These are phyloP conservation scores for Macadamia tetraphylla DNA, from an alignment of 164 flowering plant genomes.

Conservation along the genomic window DNA sequence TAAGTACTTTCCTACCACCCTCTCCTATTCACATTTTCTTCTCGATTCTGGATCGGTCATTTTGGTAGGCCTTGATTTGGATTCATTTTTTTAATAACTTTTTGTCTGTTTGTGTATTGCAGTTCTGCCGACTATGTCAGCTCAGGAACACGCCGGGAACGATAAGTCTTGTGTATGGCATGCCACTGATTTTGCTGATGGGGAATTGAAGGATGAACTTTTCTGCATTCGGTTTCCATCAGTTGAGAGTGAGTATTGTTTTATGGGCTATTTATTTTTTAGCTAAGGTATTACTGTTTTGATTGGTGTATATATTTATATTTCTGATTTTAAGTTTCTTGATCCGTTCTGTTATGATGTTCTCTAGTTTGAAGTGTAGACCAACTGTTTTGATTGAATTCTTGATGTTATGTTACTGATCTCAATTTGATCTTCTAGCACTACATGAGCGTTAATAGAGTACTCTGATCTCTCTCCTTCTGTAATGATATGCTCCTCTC, in stretches of 20 bases:
- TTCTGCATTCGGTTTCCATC: constrained; percentile 36
- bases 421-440: too few species aligned
- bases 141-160: constrained; percentile 34
- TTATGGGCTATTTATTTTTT: neutral
- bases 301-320: too few species aligned
- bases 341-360: neutral
- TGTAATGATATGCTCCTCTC: too few species aligned
- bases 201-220: constrained; percentile 36
- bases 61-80: neutral
- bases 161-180: constrained; percentile 43
- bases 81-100: neutral
- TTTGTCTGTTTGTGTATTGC: neutral
- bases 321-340: neutral
- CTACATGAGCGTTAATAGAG: too few species aligned
- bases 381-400: neutral
- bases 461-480: too few species aligned
- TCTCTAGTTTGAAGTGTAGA: neutral
- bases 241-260: constrained; percentile 28
- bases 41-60: neutral
- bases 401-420: neutral
- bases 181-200: constrained; percentile 37
- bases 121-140: constrained; percentile 25
- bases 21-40: neutral
- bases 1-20: constrained; percentile 7
- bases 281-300: neutral